A percentile compares a stretch with the other conserved stretches of the same genome.
Evolutionary conservation across 2,329 filamentous ascomycete species (phyloP).

Genomic region (Didymella segeticola): DNA sequence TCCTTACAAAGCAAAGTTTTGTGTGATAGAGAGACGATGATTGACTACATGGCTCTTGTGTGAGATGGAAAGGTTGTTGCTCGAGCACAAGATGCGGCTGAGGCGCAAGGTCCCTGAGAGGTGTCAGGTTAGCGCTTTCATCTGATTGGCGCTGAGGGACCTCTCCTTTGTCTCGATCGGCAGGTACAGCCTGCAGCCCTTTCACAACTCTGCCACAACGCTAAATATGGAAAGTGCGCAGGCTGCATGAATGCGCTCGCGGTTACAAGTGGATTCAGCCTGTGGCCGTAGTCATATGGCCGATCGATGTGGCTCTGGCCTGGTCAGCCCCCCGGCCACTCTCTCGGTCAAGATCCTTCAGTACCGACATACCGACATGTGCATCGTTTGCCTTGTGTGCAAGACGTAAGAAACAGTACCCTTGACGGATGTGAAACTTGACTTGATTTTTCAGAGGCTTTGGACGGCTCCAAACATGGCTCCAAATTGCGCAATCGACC

Average conservation of each 20-base stretch:
- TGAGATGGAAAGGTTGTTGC: neutral
- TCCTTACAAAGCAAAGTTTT: neutral
- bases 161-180: neutral
- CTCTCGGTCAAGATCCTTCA: too few relatives aligned
- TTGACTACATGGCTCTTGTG: neutral
- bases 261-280: neutral
- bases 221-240: neutral
- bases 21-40: neutral
- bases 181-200: slow-evolving; percentile 1
- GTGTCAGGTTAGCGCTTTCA: neutral
- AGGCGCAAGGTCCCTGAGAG: neutral
- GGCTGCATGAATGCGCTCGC: neutral
- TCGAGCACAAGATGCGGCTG: slow-evolving; percentile 2
- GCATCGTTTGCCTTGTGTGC: too few relatives aligned
- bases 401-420: too few relatives aligned
- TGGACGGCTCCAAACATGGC: neutral
- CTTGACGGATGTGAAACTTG: too few relatives aligned
- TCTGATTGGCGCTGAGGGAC: neutral
- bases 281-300: neutral
- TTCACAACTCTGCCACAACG: neutral
- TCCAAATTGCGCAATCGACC: neutral
- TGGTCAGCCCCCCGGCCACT: too few relatives aligned
- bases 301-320: neutral
- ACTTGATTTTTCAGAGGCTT: too few relatives aligned
- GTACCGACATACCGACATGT: too few relatives aligned